Percentiles rank a stretch among this genome's conserved stretches.
Evolutionary conservation across 1,284 basidiomycete genomes (phyloP).

Genomic region (Ceratobasidium sp.): DNA sequence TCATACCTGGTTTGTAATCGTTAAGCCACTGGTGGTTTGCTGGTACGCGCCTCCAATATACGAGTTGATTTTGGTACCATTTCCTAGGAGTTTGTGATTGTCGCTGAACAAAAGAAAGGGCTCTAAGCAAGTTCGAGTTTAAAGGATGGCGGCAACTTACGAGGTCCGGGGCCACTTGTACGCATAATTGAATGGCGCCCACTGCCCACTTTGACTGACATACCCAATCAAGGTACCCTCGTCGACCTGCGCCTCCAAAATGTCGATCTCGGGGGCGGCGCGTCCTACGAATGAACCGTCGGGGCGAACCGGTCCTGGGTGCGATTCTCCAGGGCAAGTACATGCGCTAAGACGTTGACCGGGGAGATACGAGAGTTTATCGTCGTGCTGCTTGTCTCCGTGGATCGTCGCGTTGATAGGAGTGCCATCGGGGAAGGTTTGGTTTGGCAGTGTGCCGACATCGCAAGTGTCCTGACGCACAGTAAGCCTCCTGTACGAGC

Average conservation of each 20-base stretch:
- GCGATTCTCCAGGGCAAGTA: constrained; percentile 52
- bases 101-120: background rate
- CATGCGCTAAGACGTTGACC: constrained; percentile 57
- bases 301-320: constrained; percentile 55
- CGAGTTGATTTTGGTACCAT: constrained; percentile 57
- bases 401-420: constrained; percentile 50
- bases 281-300: constrained; percentile 58
- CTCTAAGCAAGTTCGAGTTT: background rate
- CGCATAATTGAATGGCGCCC: constrained; percentile 46
- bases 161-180: constrained; percentile 48
- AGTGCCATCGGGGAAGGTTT: constrained; percentile 62
- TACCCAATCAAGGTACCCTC: constrained; percentile 42
- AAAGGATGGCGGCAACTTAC: background rate
- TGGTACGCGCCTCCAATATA: constrained; percentile 66
- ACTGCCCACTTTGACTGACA: constrained; percentile 46
- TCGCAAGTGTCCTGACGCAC: constrained; percentile 76
- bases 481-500: background rate
- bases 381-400: constrained; percentile 54
- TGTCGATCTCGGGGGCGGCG: constrained; percentile 84
- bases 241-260: constrained; percentile 69
- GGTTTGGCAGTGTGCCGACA: constrained; percentile 82
- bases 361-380: constrained; percentile 58
- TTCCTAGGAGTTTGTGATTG: constrained; percentile 10
- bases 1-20: constrained; percentile 55
- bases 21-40: constrained; percentile 67